Evolutionary conservation across 495 filamentous ascomycete genomes (phyloP).

Genomic region (Talaromyces adpressus): DNA sequence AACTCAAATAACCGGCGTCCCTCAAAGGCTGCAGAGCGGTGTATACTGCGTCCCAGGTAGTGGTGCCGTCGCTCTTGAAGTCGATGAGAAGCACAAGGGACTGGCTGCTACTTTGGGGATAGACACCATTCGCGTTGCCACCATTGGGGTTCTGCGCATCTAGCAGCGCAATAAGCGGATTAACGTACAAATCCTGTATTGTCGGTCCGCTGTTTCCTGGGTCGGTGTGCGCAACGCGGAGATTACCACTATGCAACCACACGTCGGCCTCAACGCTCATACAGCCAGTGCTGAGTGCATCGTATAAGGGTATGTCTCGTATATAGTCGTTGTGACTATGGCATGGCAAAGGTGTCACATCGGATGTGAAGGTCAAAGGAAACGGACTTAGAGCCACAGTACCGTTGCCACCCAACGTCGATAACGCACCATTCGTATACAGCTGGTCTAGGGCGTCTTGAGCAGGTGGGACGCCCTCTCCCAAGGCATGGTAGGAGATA

Average conservation of each 20-base stretch:
- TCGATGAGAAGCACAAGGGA: neutral
- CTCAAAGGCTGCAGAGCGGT: neutral
- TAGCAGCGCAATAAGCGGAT: neutral
- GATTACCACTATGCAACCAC: neutral
- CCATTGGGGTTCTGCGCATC: neutral
- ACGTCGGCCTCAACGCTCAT: neutral
- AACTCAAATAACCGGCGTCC: neutral
- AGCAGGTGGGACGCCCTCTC: neutral
- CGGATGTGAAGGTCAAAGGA: neutral
- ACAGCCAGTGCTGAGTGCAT: neutral
- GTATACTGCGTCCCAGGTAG: neutral
- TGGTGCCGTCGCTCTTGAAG: neutral
- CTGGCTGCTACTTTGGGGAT: neutral
- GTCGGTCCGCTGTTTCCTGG: neutral
- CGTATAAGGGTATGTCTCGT: neutral
- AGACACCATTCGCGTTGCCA: neutral
- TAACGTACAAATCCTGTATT: neutral
- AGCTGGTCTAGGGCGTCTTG: neutral
- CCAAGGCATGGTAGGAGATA: neutral
- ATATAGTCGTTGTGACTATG: neutral
- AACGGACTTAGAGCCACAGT: neutral
- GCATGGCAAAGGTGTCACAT: neutral
- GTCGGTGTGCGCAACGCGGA: neutral
- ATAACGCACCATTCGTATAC: neutral
- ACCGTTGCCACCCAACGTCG: neutral